These are phyloP conservation scores for Protoeuglena noctilucae DNA, from an alignment of 139 green algal genomes.

Conservation along the genomic window DNA sequence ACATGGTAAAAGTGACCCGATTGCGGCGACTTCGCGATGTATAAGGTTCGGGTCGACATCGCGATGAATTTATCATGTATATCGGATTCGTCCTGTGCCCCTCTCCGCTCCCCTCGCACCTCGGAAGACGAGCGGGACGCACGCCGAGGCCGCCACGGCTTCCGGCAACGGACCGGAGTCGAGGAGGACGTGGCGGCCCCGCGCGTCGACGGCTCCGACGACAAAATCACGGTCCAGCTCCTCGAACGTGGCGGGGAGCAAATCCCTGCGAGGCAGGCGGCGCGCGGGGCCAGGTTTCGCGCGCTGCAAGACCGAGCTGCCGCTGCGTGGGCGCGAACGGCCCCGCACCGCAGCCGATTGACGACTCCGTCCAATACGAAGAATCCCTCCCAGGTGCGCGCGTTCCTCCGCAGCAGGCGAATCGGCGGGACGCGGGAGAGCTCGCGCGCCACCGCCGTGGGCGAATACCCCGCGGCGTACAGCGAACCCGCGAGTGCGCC, in stretches of 20 bases:
- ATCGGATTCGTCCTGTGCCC: no score
- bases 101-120: no score
- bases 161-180: constrained; percentile 6
- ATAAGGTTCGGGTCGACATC: no score
- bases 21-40: no score
- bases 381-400: constrained; percentile 4
- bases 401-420: constrained; percentile 1
- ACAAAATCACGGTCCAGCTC: constrained; percentile 6
- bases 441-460: neutral
- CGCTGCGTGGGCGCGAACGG: no score
- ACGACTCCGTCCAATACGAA: constrained; percentile 6
- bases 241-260: constrained; percentile 9
- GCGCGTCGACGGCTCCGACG: neutral
- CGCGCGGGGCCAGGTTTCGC: no score
- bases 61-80: no score
- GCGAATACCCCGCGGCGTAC: constrained; percentile 4
- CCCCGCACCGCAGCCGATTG: neutral
- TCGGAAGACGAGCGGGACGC: constrained; percentile 4
- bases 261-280: no score
- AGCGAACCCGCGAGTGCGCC: constrained; percentile 4
- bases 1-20: no score
- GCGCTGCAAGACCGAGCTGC: no score
- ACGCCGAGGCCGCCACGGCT: constrained; percentile 4
- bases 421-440: neutral
- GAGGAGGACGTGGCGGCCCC: neutral